Conservation (phyloP, 805 yeast species). For the Saccharomycopsis fodiens region DNA sequence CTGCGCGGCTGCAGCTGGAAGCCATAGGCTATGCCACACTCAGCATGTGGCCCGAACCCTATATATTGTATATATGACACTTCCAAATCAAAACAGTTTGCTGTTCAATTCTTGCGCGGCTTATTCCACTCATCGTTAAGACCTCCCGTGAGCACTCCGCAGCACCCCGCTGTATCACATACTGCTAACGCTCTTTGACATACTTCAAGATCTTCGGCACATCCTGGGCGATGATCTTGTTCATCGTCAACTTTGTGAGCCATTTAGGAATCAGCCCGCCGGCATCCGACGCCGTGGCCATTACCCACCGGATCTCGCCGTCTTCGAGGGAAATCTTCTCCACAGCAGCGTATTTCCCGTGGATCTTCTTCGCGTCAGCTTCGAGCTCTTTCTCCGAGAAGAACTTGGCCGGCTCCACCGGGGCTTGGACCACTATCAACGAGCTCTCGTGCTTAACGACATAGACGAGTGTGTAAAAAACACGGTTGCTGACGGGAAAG, state of each 20-base stretch:
- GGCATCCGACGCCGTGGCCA: slow-evolving; percentile 5
- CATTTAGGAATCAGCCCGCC: slow-evolving; percentile 9
- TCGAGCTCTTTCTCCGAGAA: background rate
- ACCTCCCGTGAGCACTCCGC: no score
- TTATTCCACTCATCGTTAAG: no score
- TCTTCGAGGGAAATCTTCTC: background rate
- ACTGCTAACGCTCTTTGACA: background rate
- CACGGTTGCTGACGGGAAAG: slow-evolving; percentile 3
- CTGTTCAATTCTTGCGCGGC: no score
- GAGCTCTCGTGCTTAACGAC: background rate
- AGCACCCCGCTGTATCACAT: no score
- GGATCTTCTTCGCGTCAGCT: background rate
- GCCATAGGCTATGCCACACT: no score
- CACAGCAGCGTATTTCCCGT: slow-evolving; percentile 4
- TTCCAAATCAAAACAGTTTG: no score
- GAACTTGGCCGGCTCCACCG: slow-evolving; percentile 4
- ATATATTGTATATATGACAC: no score
- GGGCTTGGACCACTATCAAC: slow-evolving; percentile 4
- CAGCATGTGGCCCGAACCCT: no score
- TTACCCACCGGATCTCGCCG: slow-evolving; percentile 4
- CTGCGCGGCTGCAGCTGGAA: no score
- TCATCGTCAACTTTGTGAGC: slow-evolving; percentile 5
- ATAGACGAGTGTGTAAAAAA: slow-evolving; percentile 7
- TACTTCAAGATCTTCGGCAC: slow-evolving; percentile 5
- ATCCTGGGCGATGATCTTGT: slow-evolving; percentile 10